Evolutionary conservation across 2,329 filamentous ascomycete species (phyloP), one percentile per base, ranked within the genome.

Genomic region (Xylaria hypoxylon): DNA sequence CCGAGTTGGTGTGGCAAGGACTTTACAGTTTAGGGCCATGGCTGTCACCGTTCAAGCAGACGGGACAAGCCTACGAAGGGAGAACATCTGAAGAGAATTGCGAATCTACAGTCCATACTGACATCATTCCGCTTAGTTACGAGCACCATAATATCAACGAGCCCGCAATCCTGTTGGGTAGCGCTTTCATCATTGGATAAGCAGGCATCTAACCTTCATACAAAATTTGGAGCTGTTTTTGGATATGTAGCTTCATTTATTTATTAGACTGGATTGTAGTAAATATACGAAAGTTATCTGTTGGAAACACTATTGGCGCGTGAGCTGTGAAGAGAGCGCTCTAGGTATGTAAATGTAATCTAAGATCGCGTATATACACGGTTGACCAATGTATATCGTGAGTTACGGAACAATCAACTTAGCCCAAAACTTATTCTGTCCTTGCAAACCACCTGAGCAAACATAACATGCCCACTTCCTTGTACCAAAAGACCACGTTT

Each of bases 101-200:
- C 47, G 10, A 40, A 40, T n/a, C 2, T 28, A 15, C 5, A 2
- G 26, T 19, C 13, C 1, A 19, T 22, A 22, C 65, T 70, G 15
- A 60, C 11, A 48, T 26, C 44, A 31, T 47, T 35, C 13, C 40
- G 6, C 17, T 8, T 71, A 91, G 91, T 78, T 96, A 96, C 77
- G 92, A 96, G 73, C 92, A 96, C 79, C 85, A 92, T 73, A 92
- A 79, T 71, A 86, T 96, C 60, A 80, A 93, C 1, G 92, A 96
- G 79, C 93, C 92, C 2, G 93, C 92, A 0, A 90, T 96, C 59
- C 81, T 95, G 35, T 84, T 96, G 1, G 92, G 92, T 13, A 90
- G 92, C 67, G 88, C 89, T 0, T 93, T 94, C 75, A 79, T 82
- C 2, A 85, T 88, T 28, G 81, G 68, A 45, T 68, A 33, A 64